Conservation (phyloP, 73 alveolate genomes). For the Uronychia setigera region DNA sequence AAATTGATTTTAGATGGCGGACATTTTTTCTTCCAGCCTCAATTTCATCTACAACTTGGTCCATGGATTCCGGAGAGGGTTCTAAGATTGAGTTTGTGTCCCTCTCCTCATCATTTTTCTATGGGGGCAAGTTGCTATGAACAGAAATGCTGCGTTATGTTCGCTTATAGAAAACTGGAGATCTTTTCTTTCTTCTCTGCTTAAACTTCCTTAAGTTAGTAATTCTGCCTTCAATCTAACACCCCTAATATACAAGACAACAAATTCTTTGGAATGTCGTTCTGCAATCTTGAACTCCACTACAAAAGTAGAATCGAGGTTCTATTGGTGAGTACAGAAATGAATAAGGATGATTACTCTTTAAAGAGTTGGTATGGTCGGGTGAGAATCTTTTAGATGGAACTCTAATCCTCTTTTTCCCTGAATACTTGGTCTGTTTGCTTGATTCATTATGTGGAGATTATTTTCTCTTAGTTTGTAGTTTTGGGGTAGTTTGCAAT, state of each 20-base stretch:
- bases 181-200: background rate
- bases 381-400: conserved; percentile 1
- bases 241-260: too few species aligned
- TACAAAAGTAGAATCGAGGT: too few species aligned
- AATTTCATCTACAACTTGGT: too few species aligned
- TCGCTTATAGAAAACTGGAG: background rate
- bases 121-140: background rate
- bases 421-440: background rate
- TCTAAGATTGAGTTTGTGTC: background rate
- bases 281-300: background rate
- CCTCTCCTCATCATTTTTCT: background rate
- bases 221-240: background rate
- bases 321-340: too few species aligned
- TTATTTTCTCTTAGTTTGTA: background rate
- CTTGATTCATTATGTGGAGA: background rate
- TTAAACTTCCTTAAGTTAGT: background rate
- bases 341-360: background rate
- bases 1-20: too few species aligned
- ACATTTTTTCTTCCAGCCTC: too few species aligned
- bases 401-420: background rate
- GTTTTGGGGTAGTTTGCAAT: background rate
- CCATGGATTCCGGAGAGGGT: background rate
- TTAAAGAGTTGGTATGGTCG: background rate
- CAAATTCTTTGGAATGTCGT: too few species aligned
- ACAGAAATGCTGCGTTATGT: background rate